Base-by-base conservation (phyloP, 2,329 filamentous ascomycete species). In the Aureobasidium leucospermi region DNA sequence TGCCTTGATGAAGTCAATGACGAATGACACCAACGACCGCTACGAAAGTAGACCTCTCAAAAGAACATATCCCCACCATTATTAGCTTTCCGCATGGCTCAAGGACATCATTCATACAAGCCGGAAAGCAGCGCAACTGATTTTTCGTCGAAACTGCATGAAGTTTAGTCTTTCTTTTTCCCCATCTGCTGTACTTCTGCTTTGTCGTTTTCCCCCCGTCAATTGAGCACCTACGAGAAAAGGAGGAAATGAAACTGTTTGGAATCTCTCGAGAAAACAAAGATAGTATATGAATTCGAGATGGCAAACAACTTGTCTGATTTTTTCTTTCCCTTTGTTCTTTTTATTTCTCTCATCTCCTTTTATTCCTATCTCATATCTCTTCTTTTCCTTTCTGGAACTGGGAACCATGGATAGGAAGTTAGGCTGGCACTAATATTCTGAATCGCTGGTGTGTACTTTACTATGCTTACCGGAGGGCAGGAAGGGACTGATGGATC, bases 1-100 rank as follows among this genome's bases (percentile, higher is more conserved):
- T 61, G 61, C 62, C 57, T 59, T 62, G 60, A 63, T 60, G 62
- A 63, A 58, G 62, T 63, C 60, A 61, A 63, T 58, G 62, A 63
- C 61, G 62, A 61, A 63, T 62, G 62, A 63, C 62, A 58, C 42
- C 49, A 58, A 58, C 46, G 58, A 63, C 62, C 60, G 60, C 62
- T 63, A 63, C 62, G 62, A 63, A 63, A 63, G 62, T 63, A 63
- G 62, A 63, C 51, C 39, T 49, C 58, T 19, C 46, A 60, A 61
- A 52, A 62, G 58, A 58, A 60, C 55, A 55, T 59, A 55, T 55
- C 48, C 61, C 58, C 52, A 46, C 58, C 51, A 59, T 57, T 55
- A 49, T 57, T 49, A 57, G 57, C 61, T 58, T 53, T 32, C 41
- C 42, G 39, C 52, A 57, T 57, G 42, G 52, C 52, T 45, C 31